Percentiles rank a stretch among this genome's conserved stretches.
phyloP scores from a whole-genome alignment of 805 yeast species.

The Saturnispora mendoncae region DNA sequence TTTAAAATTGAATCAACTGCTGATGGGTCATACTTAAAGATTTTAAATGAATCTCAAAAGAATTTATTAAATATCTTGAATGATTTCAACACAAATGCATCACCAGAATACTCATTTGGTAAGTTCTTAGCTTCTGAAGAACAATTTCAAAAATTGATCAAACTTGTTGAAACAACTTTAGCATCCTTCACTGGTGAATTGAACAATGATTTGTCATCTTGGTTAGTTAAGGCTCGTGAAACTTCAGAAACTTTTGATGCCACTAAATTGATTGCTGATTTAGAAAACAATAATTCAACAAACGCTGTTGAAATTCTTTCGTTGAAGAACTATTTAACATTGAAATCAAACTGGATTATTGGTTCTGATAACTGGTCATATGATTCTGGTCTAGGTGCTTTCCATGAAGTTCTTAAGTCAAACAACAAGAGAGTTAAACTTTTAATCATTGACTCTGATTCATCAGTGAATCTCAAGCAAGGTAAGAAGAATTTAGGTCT shows the following conservation, averaged over 20 bases:
- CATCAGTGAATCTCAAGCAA: constrained; percentile 40
- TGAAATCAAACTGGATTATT: constrained; percentile 65
- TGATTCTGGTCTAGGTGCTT: constrained; percentile 86
- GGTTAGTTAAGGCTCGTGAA: constrained; percentile 51
- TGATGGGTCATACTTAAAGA: constrained; percentile 61
- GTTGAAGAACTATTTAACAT: constrained; percentile 36
- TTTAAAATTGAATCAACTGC: constrained; percentile 52
- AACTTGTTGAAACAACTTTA: constrained; percentile 37
- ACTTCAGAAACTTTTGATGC: constrained; percentile 26
- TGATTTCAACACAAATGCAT: constrained; percentile 48
- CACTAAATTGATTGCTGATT: constrained; percentile 25
- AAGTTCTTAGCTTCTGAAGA: constrained; percentile 51
- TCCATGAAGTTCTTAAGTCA: constrained; percentile 72
- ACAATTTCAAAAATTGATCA: constrained; percentile 37
- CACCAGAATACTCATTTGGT: constrained; percentile 89
- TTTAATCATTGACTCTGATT: constrained; percentile 81
- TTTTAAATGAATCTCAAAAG: constrained; percentile 50
- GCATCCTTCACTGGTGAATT: constrained; percentile 40
- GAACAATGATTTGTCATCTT: constrained; percentile 52
- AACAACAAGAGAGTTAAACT: constrained; percentile 65
- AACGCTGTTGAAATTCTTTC: constrained; percentile 39
- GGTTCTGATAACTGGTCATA: constrained; percentile 96
- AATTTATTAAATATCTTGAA: constrained; percentile 42
- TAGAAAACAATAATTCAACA: constrained; percentile 18
- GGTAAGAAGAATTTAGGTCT: constrained; percentile 90